Evolutionary conservation across 2,329 filamentous ascomycete species (phyloP).

Genomic region (Alternaria gaisen): DNA sequence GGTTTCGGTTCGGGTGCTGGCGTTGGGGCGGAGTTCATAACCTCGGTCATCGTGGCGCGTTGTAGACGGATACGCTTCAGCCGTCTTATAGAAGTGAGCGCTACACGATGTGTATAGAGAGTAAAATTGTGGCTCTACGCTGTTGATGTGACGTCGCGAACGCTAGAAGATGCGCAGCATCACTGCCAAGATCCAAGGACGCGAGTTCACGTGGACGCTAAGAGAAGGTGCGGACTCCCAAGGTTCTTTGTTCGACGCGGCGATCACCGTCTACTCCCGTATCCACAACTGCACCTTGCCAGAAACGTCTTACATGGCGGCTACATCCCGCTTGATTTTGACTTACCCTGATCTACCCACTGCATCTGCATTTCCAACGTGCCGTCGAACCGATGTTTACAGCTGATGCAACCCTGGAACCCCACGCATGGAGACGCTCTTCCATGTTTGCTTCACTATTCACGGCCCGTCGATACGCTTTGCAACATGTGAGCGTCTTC

Average conservation of each 20-base stretch:
- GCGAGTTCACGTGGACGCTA: constrained; percentile 15
- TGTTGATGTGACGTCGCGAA: constrained; percentile 1
- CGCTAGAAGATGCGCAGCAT: neutral
- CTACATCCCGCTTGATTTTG: constrained; percentile 1
- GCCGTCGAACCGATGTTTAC: constrained; percentile 22
- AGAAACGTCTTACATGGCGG: constrained; percentile 4
- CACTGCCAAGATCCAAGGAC: neutral
- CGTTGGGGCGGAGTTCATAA: constrained; percentile 33
- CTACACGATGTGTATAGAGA: neutral
- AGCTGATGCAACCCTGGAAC: constrained; percentile 8
- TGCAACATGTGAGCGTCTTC: neutral
- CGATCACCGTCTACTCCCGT: neutral
- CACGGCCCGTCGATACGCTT: constrained; percentile 7
- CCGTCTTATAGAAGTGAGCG: neutral
- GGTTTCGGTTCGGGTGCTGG: constrained; percentile 37
- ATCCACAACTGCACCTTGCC: constrained; percentile 18
- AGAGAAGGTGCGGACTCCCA: neutral
- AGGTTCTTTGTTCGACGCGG: constrained; percentile 1
- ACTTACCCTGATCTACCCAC: neutral
- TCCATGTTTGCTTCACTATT: constrained; percentile 10
- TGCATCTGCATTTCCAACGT: constrained; percentile 13
- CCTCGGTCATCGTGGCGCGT: constrained; percentile 37
- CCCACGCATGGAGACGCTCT: constrained; percentile 5
- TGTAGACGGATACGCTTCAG: neutral
- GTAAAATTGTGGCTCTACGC: neutral